Evolutionary conservation across 768 basidiomycete species (phyloP), one percentile per base, ranked within the genome.

Genomic region (Suillus sp.): DNA sequence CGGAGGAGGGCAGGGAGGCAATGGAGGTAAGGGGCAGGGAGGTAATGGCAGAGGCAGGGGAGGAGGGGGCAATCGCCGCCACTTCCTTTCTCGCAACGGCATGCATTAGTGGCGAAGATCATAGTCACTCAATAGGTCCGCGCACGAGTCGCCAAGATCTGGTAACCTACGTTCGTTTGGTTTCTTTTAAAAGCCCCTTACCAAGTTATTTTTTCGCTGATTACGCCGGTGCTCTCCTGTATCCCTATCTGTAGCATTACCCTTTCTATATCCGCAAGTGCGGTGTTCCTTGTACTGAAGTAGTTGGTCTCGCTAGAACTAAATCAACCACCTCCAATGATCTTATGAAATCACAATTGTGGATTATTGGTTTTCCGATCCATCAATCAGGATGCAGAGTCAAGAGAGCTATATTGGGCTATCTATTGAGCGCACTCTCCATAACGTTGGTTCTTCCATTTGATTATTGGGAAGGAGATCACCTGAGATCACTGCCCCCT

Each of bases 261-360:
- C 62, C 65, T 50, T 20, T 38, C 37, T 67, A 71, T 74, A 64
- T 70, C 72, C 70, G 68, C 56, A 62, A 60, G 45, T 60, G 65
- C 55, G 30, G 43, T 35, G 47, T 61, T 64, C 65, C 42, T 62
- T 51, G 51, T 64, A 48, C 16, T 48, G 35, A 37, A 56, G 27
- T 60, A 65, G 45, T 66, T 59, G 60, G 50, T 66, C 53, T 65
- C 59, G 68, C 63, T 62, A 56, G 63, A 56, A 67, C 56, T 32
- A 59, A 60, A 55, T 57, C 53, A 63, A 66, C 57, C 34, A 32
- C 8, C 13, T 55, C n/a, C 3, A 34, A n/a, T 30, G 9, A 20
- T 11, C 30, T 20, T 18, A 30, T 53, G 30, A n/a, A 20, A 53
- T 53, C 20, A 34, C 10, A n/a, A 20, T n/a, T 53, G 51, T 53